Percentiles rank a stretch among this genome's conserved stretches.
Evolutionary conservation across 805 yeast genomes (phyloP).

Genomic region (Barnettozyma botsteinii): DNA sequence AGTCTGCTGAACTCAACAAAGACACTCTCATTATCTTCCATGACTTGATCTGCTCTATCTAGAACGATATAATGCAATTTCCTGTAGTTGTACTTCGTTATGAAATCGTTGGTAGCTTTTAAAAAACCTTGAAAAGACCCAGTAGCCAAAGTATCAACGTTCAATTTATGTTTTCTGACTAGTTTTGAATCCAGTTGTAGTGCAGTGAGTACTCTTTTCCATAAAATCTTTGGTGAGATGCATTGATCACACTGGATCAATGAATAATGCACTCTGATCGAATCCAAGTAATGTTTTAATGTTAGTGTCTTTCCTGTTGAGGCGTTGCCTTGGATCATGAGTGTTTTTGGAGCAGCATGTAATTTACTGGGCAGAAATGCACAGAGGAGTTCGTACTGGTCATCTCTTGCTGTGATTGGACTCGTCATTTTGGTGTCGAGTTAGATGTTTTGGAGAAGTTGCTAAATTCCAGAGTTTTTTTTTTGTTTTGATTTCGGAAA

Average conservation of each 20-base stretch:
- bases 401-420: constrained; percentile 12
- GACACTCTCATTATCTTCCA: constrained; percentile 20
- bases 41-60: constrained; percentile 22
- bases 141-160: constrained; percentile 11
- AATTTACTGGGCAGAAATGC: constrained; percentile 13
- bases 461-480: neutral
- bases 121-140: constrained; percentile 21
- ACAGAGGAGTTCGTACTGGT: constrained; percentile 13
- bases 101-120: constrained; percentile 13
- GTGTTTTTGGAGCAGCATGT: constrained; percentile 6
- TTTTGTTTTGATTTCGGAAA: neutral
- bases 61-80: constrained; percentile 21
- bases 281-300: constrained; percentile 9
- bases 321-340: constrained; percentile 18
- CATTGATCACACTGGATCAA: constrained; percentile 25
- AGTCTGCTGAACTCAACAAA: constrained; percentile 16
- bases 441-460: neutral
- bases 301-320: constrained; percentile 23
- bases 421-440: neutral
- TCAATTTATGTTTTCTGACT: constrained; percentile 2
- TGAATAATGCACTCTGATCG: constrained; percentile 10
- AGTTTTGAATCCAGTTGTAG: constrained; percentile 13
- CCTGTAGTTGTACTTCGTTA: constrained; percentile 4
- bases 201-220: constrained; percentile 15
- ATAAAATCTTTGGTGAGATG: constrained; percentile 20